Evolutionary conservation across 208 protist species (phyloP).

Genomic region (Novymonas esmeraldas): DNA sequence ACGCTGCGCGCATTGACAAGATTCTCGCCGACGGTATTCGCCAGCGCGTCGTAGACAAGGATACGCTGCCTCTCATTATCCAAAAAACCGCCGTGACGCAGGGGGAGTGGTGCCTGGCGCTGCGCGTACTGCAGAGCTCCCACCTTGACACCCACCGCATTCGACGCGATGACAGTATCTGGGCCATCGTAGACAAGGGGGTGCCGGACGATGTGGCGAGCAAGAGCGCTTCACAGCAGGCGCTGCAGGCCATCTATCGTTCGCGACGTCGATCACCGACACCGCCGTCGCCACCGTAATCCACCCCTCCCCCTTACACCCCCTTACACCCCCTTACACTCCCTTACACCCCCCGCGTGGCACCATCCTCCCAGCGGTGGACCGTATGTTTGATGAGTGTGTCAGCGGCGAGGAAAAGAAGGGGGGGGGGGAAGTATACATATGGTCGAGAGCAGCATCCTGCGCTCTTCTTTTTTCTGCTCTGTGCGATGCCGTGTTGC

Average conservation of each 20-base stretch:
- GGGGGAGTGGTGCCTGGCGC: conserved; percentile 62
- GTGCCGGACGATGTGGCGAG: conserved; percentile 45
- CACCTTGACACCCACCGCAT: conserved; percentile 56
- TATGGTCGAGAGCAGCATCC: neutral
- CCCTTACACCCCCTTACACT: too few species aligned
- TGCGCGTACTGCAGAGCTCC: conserved; percentile 54
- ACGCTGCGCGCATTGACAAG: conserved; percentile 42
- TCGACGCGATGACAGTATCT: conserved; percentile 56
- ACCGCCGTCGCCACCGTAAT: conserved; percentile 2
- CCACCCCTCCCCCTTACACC: neutral
- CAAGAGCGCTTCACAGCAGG: conserved; percentile 32
- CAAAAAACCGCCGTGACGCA: conserved; percentile 51
- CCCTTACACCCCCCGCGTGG: too few species aligned
- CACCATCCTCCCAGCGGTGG: too few species aligned
- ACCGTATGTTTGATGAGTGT: too few species aligned
- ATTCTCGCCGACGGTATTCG: conserved; percentile 51
- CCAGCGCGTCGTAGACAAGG: conserved; percentile 65
- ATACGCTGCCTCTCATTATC: conserved; percentile 69
- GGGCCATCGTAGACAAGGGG: conserved; percentile 61
- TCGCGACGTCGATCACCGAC: conserved; percentile 4
- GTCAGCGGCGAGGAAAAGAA: too few species aligned
- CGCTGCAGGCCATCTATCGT: conserved; percentile 38
- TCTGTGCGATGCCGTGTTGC: too few species aligned
- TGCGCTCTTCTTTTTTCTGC: neutral
- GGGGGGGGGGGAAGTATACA: too few species aligned